phyloP scores from a whole-genome alignment of 2,329 filamentous ascomycete genomes.

The Cylindrodendrum hubeiense region DNA sequence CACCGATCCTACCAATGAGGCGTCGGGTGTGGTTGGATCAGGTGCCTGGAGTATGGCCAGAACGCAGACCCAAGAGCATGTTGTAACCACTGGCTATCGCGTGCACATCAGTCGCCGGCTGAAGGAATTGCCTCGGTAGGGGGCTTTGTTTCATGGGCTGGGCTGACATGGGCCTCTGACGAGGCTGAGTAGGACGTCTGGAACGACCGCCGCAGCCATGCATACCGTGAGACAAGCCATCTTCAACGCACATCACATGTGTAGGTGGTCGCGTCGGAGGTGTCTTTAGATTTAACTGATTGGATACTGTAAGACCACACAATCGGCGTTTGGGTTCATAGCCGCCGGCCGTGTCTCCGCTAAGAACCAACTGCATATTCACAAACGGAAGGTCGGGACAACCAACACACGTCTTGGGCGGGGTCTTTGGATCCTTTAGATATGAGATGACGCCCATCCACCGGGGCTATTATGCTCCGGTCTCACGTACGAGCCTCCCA shows the following conservation, averaged over 20 bases:
- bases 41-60: not conserved
- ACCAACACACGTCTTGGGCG: not conserved
- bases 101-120: not conserved
- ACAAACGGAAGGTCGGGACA: not conserved
- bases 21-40: not conserved
- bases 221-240: not conserved
- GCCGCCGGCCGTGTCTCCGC: not conserved
- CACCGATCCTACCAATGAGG: not conserved
- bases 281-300: not conserved
- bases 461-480: not conserved
- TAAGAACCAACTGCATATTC: not conserved
- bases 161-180: not conserved
- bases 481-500: not conserved
- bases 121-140: not conserved
- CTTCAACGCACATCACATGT: not conserved
- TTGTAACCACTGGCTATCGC: not conserved
- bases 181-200: not conserved
- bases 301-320: not conserved
- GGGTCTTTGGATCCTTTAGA: not conserved
- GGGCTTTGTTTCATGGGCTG: not conserved
- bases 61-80: not conserved
- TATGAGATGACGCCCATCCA: not conserved
- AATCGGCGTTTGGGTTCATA: not conserved
- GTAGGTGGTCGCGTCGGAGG: not conserved
- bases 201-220: not conserved